Percentiles rank a stretch among this genome's conserved stretches.
These are phyloP conservation scores for Sporothrix brunneoviolacea DNA, from an alignment of 2,329 filamentous ascomycete genomes.

Conservation along the genomic window DNA sequence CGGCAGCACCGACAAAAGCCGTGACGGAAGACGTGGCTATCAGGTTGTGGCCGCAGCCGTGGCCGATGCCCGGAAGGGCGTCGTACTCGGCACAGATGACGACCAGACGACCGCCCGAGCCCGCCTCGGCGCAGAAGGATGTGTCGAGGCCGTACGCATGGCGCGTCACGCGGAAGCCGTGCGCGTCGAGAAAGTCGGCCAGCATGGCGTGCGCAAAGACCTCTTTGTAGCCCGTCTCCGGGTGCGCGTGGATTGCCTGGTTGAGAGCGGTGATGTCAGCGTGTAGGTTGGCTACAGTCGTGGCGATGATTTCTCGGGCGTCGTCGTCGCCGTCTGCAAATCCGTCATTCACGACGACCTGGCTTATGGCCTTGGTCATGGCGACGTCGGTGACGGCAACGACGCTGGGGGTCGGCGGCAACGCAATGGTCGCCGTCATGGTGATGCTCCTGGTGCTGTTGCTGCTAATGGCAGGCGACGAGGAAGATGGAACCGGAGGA, in stretches of 20 bases:
- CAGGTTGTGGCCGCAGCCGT: constrained; percentile 38
- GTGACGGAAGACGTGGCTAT: constrained; percentile 32
- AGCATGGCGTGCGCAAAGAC: constrained; percentile 43
- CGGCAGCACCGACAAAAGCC: constrained; percentile 29
- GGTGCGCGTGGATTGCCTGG: constrained; percentile 36
- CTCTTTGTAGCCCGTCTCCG: constrained; percentile 45
- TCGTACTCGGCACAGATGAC: constrained; percentile 23
- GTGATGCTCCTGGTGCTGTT: too few species aligned
- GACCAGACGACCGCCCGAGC: constrained; percentile 15
- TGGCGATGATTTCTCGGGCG: too few species aligned
- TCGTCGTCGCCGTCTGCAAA: too few species aligned
- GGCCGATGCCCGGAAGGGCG: constrained; percentile 31
- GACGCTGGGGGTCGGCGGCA: too few species aligned
- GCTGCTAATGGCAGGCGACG: too few species aligned
- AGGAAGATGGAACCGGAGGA: too few species aligned
- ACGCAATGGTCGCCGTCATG: too few species aligned
- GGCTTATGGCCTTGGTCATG: too few species aligned
- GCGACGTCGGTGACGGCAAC: too few species aligned
- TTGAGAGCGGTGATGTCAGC: too few species aligned
- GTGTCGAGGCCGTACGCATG: constrained; percentile 46
- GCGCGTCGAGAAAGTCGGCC: constrained; percentile 33
- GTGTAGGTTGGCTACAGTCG: too few species aligned
- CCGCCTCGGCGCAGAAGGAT: constrained; percentile 36
- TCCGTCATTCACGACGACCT: too few species aligned
- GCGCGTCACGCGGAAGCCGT: constrained; percentile 38